phyloP scores from a whole-genome alignment of 306 rosid genomes.

The Malus orientalis region DNA sequence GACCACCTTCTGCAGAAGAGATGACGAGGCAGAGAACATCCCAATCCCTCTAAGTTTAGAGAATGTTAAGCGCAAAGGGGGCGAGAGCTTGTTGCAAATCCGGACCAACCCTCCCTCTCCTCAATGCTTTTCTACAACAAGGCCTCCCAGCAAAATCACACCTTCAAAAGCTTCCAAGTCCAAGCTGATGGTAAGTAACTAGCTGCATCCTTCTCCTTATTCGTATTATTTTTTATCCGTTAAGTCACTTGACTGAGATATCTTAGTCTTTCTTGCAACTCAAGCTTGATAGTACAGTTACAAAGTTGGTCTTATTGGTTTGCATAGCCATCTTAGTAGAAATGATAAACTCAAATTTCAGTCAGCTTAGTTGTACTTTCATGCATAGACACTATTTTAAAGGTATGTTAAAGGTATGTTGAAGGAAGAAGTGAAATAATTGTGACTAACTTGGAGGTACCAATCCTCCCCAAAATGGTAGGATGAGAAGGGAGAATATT shows the following conservation, averaged over 20 bases:
- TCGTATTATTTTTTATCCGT: not conserved
- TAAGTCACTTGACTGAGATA: not conserved
- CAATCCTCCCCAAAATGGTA: too few relatives aligned
- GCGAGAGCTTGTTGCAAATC: conserved; percentile 41
- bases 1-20: conserved; percentile 36
- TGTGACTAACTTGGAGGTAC: too few relatives aligned
- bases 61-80: conserved; percentile 36
- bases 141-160: conserved; percentile 28
- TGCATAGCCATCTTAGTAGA: too few relatives aligned
- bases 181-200: conserved; percentile 49
- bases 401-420: too few relatives aligned
- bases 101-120: conserved; percentile 96
- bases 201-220: not conserved
- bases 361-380: too few relatives aligned
- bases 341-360: too few relatives aligned
- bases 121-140: conserved; percentile 76
- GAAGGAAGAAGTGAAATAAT: too few relatives aligned
- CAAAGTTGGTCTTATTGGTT: too few relatives aligned
- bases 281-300: not conserved
- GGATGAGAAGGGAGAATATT: too few relatives aligned
- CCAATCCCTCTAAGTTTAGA: conserved; percentile 50
- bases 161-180: conserved; percentile 46
- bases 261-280: not conserved
- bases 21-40: conserved; percentile 49
- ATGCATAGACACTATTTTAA: too few relatives aligned